Evolutionary conservation across 2,329 filamentous ascomycete species (phyloP).

Genomic region (Ophiognomonia clavigignenti-juglandacearum): DNA sequence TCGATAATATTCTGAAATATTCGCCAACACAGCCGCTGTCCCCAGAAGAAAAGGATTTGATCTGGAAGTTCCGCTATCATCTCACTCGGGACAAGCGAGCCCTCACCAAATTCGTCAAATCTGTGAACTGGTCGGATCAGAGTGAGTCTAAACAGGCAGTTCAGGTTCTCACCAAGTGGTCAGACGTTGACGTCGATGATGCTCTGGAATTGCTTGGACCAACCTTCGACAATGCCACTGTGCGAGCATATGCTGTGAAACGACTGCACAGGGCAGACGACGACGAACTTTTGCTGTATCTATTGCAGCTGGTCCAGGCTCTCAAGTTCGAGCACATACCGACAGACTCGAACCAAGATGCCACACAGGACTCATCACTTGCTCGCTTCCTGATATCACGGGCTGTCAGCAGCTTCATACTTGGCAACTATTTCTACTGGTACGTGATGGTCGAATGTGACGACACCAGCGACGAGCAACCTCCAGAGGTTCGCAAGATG

Average conservation of each 20-base stretch:
- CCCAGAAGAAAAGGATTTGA: slow-evolving; percentile 87
- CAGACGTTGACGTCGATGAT: slow-evolving; percentile 94
- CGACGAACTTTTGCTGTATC: slow-evolving; percentile 82
- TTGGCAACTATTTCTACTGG: slow-evolving; percentile 97
- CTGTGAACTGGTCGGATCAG: slow-evolving; percentile 86
- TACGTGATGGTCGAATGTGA: slow-evolving; percentile 98
- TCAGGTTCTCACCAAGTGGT: slow-evolving; percentile 88
- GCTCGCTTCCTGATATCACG: slow-evolving; percentile 85
- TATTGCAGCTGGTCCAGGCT: slow-evolving; percentile 91
- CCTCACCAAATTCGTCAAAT: slow-evolving; percentile 96
- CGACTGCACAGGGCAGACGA: slow-evolving; percentile 89
- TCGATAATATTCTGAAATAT: slow-evolving; percentile 87
- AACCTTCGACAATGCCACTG: slow-evolving; percentile 81
- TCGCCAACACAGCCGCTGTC: slow-evolving; percentile 85
- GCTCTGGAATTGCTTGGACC: slow-evolving; percentile 90
- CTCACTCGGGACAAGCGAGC: slow-evolving; percentile 87
- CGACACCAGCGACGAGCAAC: slow-evolving; percentile 72
- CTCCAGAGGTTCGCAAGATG: slow-evolving; percentile 70
- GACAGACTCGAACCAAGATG: slow-evolving; percentile 55
- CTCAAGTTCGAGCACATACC: slow-evolving; percentile 86
- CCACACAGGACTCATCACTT: slow-evolving; percentile 72
- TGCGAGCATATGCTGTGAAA: slow-evolving; percentile 90
- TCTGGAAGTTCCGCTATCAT: slow-evolving; percentile 98
- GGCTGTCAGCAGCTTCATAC: slow-evolving; percentile 79
- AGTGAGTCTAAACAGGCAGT: slow-evolving; percentile 85